Conservation (phyloP, 306 rosid genomes). For the Dryas octopetala region DNA sequence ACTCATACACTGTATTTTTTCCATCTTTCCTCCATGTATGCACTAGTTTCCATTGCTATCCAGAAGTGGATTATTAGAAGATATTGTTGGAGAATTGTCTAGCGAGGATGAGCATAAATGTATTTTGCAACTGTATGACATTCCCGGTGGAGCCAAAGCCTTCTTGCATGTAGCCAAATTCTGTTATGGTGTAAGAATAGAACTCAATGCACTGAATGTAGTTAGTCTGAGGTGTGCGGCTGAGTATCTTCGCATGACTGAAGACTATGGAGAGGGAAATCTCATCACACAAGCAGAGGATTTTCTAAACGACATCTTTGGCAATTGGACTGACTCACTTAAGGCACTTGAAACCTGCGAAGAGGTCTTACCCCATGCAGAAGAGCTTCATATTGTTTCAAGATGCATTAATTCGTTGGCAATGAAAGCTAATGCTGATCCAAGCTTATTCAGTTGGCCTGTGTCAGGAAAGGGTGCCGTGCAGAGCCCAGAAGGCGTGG, state of each 20-base stretch:
- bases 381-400: constrained; percentile 77
- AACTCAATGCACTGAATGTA: constrained; percentile 64
- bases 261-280: constrained; percentile 76
- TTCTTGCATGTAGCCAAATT: constrained; percentile 66
- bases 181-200: constrained; percentile 85
- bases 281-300: constrained; percentile 60
- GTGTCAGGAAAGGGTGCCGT: constrained; percentile 34
- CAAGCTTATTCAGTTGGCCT: constrained; percentile 60
- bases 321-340: constrained; percentile 76
- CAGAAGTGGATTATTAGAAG: constrained; percentile 69
- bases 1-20: constrained; percentile 5
- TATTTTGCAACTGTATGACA: constrained; percentile 57
- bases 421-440: constrained; percentile 63
- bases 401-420: constrained; percentile 78
- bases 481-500: constrained; percentile 47
- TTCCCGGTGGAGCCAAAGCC: constrained; percentile 84
- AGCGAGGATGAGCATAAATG: constrained; percentile 44
- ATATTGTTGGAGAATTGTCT: constrained; percentile 48
- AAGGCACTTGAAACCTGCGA: constrained; percentile 74
- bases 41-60: constrained; percentile 85
- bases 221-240: constrained; percentile 73
- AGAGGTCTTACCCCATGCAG: constrained; percentile 59
- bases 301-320: constrained; percentile 60
- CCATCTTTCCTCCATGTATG: neutral
- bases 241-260: constrained; percentile 73